These are phyloP conservation scores for Simplicillium aogashimaense DNA, from an alignment of 2,329 filamentous ascomycete species.

Conservation along the genomic window DNA sequence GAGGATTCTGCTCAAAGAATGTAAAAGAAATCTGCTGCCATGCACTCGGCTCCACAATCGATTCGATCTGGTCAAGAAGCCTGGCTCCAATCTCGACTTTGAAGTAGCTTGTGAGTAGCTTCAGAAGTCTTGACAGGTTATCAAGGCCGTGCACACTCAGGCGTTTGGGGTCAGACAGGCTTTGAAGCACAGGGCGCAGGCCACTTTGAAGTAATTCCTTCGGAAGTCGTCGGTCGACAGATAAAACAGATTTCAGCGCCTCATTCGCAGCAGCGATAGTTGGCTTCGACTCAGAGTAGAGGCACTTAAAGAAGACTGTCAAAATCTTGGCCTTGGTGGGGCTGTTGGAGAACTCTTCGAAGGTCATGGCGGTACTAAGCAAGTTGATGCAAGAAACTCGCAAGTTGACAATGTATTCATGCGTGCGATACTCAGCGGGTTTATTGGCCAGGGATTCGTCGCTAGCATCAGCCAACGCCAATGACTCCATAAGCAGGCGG, in stretches of 20 bases:
- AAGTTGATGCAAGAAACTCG: constrained; percentile 90
- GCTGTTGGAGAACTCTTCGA: constrained; percentile 79
- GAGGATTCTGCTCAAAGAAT: constrained; percentile 81
- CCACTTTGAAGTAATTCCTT: constrained; percentile 94
- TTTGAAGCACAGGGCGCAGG: constrained; percentile 88
- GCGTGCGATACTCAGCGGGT: constrained; percentile 87
- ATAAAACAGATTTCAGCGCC: constrained; percentile 77
- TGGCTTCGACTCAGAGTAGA: constrained; percentile 86
- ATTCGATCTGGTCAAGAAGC: constrained; percentile 87
- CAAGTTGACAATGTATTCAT: constrained; percentile 84
- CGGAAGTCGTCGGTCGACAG: constrained; percentile 81
- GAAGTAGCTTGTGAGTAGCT: constrained; percentile 94
- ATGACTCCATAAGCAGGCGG: constrained; percentile 81
- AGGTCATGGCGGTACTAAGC: constrained; percentile 84
- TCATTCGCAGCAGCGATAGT: constrained; percentile 92
- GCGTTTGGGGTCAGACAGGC: constrained; percentile 86
- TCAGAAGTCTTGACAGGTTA: constrained; percentile 79
- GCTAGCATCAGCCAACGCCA: constrained; percentile 87
- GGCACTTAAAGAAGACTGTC: constrained; percentile 92
- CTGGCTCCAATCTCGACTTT: constrained; percentile 95
- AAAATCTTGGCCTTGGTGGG: constrained; percentile 64
- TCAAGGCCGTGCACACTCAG: constrained; percentile 83
- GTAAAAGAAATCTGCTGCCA: constrained; percentile 91
- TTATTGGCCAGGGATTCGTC: constrained; percentile 91
- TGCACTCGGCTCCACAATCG: constrained; percentile 69